phyloP scores from a whole-genome alignment of 1,139 yeast species.

The Cylindricascospora bacillispora region DNA sequence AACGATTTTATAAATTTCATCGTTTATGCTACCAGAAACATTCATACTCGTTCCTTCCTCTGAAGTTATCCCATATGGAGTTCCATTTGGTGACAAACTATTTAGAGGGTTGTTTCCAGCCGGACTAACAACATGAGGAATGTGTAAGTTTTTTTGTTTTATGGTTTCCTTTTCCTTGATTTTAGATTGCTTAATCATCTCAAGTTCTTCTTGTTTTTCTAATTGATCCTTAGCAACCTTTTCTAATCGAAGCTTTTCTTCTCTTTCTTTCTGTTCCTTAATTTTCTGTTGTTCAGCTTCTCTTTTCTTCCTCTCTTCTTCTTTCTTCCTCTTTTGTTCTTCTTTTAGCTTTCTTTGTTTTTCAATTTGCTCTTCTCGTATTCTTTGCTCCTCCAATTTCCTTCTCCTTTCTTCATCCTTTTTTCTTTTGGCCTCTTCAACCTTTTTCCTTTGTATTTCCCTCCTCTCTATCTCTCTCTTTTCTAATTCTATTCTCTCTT shows the following conservation, averaged over 20 bases:
- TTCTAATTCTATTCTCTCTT: constrained; percentile 33
- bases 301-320: constrained; percentile 32
- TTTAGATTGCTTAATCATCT: no score
- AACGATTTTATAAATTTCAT: constrained; percentile 19
- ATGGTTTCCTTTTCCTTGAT: no score
- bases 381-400: constrained; percentile 31
- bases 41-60: no score
- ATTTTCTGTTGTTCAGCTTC: constrained; percentile 32
- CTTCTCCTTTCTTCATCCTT: constrained; percentile 34
- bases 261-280: constrained; percentile 26
- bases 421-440: constrained; percentile 26
- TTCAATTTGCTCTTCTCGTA: constrained; percentile 28
- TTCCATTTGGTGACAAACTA: no score
- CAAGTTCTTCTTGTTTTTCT: constrained; percentile 22
- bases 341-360: constrained; percentile 30
- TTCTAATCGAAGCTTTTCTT: constrained; percentile 20
- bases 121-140: no score
- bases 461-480: constrained; percentile 34
- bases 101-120: no score
- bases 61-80: no score
- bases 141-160: no score
- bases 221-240: constrained; percentile 20
- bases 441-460: constrained; percentile 29
- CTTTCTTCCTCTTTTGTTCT: constrained; percentile 29
- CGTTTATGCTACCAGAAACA: no score